Evolutionary conservation across 2,329 filamentous ascomycete species (phyloP).

Genomic region (Ophiostoma sp.): DNA sequence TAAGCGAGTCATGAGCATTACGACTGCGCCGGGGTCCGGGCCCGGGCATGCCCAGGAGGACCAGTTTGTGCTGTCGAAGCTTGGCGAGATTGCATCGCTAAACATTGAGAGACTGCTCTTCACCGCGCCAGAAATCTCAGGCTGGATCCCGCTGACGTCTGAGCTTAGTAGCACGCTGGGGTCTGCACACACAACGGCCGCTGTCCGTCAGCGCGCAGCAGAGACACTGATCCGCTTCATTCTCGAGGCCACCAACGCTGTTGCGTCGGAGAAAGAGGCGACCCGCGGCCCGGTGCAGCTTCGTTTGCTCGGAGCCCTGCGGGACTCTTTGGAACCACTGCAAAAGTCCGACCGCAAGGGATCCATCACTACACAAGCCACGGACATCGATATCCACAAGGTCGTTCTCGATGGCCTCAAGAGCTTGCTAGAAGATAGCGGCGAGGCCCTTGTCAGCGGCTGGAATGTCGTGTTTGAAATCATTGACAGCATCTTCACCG

Average conservation of each 20-base stretch:
- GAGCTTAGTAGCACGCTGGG: constrained; percentile 51
- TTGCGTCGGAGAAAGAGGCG: constrained; percentile 48
- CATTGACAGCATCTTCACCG: constrained; percentile 72
- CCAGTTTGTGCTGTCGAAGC: constrained; percentile 65
- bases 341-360: constrained; percentile 50
- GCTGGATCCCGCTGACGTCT: constrained; percentile 64
- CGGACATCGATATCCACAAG: constrained; percentile 74
- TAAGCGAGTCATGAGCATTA: constrained; percentile 45
- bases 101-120: constrained; percentile 70
- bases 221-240: constrained; percentile 58
- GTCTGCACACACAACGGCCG: constrained; percentile 43
- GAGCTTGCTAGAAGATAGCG: constrained; percentile 78
- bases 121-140: constrained; percentile 61
- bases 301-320: constrained; percentile 64
- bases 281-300: constrained; percentile 59
- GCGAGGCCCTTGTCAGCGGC: constrained; percentile 73
- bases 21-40: constrained; percentile 38
- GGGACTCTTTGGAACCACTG: constrained; percentile 55
- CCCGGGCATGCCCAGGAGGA: constrained; percentile 45
- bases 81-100: constrained; percentile 65
- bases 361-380: constrained; percentile 47
- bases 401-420: constrained; percentile 75
- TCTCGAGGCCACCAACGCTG: constrained; percentile 53
- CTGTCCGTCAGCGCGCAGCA: constrained; percentile 56
- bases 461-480: constrained; percentile 86